A percentile compares a stretch with the other conserved stretches of the same genome.
Evolutionary conservation across 2,329 filamentous ascomycete species (phyloP).

Genomic region (Ascochyta lentis): DNA sequence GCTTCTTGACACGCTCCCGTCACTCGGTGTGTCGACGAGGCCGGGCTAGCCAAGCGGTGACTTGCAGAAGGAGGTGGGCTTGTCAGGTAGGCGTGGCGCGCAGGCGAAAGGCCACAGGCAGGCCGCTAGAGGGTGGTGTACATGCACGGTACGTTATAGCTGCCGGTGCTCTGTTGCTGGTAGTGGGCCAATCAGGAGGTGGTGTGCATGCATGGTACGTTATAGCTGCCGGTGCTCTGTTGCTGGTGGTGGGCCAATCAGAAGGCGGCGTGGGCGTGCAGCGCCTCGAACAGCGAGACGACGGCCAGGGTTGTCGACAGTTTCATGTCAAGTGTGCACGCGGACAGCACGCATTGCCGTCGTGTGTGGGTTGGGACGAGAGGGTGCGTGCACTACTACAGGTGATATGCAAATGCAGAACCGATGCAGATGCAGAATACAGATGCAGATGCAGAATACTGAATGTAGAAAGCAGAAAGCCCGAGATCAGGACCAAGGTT

Average conservation of each 20-base stretch:
- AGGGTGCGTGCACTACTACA: background rate
- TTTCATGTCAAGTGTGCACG: constrained; percentile 10
- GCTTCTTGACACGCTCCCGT: constrained; percentile 2
- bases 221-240: constrained; percentile 12
- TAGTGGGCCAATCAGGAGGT: constrained; percentile 2
- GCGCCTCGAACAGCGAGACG: background rate
- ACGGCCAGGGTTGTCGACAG: constrained; percentile 11
- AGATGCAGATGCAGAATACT: background rate
- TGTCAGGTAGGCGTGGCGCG: constrained; percentile 12
- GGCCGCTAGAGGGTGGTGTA: constrained; percentile 4
- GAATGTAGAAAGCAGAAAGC: background rate
- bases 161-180: constrained; percentile 6
- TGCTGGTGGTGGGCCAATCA: constrained; percentile 1
- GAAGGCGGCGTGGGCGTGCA: background rate
- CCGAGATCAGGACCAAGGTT: background rate
- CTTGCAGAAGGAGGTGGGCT: constrained; percentile 9
- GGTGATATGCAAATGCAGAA: background rate
- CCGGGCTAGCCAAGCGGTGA: constrained; percentile 8
- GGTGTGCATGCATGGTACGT: background rate
- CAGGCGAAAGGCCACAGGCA: background rate
- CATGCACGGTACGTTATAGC: background rate
- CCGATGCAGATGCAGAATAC: constrained; percentile 6
- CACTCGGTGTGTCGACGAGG: constrained; percentile 2
- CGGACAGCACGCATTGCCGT: constrained; percentile 1
- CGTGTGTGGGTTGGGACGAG: too few species aligned